Evolutionary conservation across 148 eudicot genomes (phyloP).

Genomic region (Beta vulgaris): DNA sequence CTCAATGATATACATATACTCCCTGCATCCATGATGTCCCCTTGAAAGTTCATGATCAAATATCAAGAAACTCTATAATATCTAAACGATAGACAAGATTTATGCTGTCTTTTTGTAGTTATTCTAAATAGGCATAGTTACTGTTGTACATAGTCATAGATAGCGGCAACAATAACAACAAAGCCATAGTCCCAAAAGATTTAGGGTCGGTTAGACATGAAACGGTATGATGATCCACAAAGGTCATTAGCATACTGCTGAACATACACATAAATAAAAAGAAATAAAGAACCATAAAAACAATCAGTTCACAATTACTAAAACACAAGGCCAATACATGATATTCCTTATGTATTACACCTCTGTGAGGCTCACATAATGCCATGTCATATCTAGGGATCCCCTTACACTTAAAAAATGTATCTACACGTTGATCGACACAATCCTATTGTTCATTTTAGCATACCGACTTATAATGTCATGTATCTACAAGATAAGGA

Average conservation of each 20-base stretch:
- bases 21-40: too few relatives aligned
- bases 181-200: too few relatives aligned
- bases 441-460: neutral
- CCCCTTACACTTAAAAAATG: neutral
- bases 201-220: neutral
- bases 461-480: neutral
- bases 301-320: neutral
- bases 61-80: too few relatives aligned
- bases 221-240: neutral
- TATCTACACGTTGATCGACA: neutral
- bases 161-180: too few relatives aligned
- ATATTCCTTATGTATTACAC: neutral
- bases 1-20: too few relatives aligned
- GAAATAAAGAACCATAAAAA: neutral
- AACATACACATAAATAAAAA: neutral
- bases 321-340: neutral
- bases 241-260: neutral
- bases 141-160: too few relatives aligned
- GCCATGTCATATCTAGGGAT: too few relatives aligned
- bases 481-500: too few relatives aligned
- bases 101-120: too few relatives aligned
- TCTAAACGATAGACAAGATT: too few relatives aligned
- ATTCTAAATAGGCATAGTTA: too few relatives aligned
- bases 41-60: too few relatives aligned
- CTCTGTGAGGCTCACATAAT: neutral